A percentile compares a stretch with the other conserved stretches of the same genome.
Evolutionary conservation across 345 rosid genomes (phyloP).

Genomic region (Anacardium occidentale): DNA sequence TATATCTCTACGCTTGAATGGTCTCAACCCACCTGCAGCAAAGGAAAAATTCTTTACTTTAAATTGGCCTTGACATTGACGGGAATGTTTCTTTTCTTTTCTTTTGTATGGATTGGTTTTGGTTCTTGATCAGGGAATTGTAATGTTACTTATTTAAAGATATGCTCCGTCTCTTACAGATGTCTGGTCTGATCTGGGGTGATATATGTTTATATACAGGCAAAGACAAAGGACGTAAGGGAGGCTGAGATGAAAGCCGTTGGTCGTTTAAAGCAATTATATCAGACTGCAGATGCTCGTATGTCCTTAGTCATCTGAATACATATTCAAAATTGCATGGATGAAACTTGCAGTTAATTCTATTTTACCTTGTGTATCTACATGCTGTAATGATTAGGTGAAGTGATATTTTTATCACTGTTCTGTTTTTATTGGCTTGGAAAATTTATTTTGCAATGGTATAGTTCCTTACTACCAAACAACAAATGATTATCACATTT

Average conservation of each 20-base stretch:
- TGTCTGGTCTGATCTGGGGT: slow-evolving; percentile 1
- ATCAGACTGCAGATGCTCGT: slow-evolving; percentile 75
- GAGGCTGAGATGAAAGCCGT: slow-evolving; percentile 46
- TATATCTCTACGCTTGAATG: too few species aligned
- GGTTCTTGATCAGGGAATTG: too few species aligned
- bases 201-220: slow-evolving; percentile 39
- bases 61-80: too few species aligned
- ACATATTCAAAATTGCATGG: not conserved
- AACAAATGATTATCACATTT: not conserved
- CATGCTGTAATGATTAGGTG: not conserved
- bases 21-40: too few species aligned
- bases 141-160: not conserved
- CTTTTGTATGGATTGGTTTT: not conserved
- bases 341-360: not conserved
- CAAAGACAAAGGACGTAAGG: slow-evolving; percentile 45
- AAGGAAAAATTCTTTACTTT: too few species aligned
- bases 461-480: not conserved
- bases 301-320: slow-evolving; percentile 30
- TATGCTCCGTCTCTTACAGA: slow-evolving; percentile 7
- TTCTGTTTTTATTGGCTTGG: not conserved
- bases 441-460: not conserved
- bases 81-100: not conserved
- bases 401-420: not conserved
- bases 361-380: not conserved
- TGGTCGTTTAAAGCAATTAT: slow-evolving; percentile 55